Evolutionary conservation across 768 basidiomycete species (phyloP), one percentile per base, ranked within the genome.

Genomic region (Cystobasidium onofrii): DNA sequence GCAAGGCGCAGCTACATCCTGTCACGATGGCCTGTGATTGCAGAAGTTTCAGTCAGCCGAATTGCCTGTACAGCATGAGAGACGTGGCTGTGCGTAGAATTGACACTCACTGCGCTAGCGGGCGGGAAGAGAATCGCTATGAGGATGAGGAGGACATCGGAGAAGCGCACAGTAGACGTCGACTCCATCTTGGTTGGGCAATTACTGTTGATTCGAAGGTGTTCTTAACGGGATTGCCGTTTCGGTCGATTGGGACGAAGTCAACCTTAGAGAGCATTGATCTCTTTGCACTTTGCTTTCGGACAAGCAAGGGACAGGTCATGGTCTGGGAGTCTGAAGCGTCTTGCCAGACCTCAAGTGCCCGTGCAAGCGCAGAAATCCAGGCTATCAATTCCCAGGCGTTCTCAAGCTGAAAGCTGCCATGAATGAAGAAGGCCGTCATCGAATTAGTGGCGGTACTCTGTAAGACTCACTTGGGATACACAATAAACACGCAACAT

Each of bases 1-100:
- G 10, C 41, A 67, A 46, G 18, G 65, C 65, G 23, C 65, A 67
- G 44, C 44, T 50, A 52, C 65, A 67, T 2, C 65, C 65, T 13
- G 65, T 67, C 44, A 67, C 29, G 18, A 67, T 67, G 23, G 65
- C 65, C 65, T 67, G 39, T 15, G 39, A 15, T 29, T 39, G 13
- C 27, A 52, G 44, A 13, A 29, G 36, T 3, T 39, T 27, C 31
- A 31, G 15, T 33, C 34, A 64, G 33, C 15, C 25, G 43, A 9
- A 17, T 41, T 50, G 63, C 63, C 25, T 29, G 12, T 6, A 39
- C 60, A 9, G 7, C 9, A 25, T 57, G 31, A 61, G 3, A n/a
- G 60, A 61, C 36, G 60, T 61, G 60, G 36, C 31, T 57, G 54
- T 57, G 54, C 12, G 6, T 23, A 23, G 4, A 27, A 39, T 29